Base-by-base conservation (phyloP, 768 basidiomycete genomes). In the Daedalea quercina region DNA sequence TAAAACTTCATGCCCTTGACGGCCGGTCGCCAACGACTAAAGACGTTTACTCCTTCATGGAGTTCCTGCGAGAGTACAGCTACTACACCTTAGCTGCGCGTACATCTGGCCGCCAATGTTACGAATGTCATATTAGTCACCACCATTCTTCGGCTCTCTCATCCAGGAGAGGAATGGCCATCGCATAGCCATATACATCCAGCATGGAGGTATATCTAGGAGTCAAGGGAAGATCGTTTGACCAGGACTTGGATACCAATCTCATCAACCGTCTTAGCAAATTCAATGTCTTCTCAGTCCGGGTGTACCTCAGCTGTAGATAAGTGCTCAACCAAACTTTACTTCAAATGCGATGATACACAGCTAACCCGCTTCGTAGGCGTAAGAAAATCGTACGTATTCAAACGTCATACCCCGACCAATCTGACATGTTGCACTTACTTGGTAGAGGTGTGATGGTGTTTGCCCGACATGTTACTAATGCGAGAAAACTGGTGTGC, bases 381-480 rank as follows among this genome's bases (percentile, higher is more conserved):
- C 70, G 74, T 46, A 67, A 77, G 49, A 80, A 80, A 59, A 76
- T 80, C 65, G 78, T 75, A 46, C 35, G 69, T 25, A 15, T 12
- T 7, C n/a, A n/a, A 8, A 7, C 47, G 20, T 23, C 44, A 26
- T 3, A 3, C 23, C 3, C 15, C 25, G n/a, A 26, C 7, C 19
- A 3, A 19, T 49, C 31, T 12, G 19, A 19, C 26, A 13, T 15
- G 11, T 23, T 9, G 34, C n/a, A 25, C 44, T 28, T 7, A 17
- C 28, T 34, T 9, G 17, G 9, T 50, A 83, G 85, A 81, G 79
- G 72, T 88, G 85, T 57, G 84, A 88, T 58, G 83, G 84, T 17
- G 64, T 63, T 3, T 78, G 79, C 52, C 85, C 85, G 1, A 68
- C 76, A 9, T 88, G 85, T 63, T 78, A 78, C 1, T 83, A 81